A percentile compares a stretch with the other conserved stretches of the same genome.
Evolutionary conservation across 805 yeast genomes (phyloP).

Genomic region (Groenewaldozyma salmanticensis): DNA sequence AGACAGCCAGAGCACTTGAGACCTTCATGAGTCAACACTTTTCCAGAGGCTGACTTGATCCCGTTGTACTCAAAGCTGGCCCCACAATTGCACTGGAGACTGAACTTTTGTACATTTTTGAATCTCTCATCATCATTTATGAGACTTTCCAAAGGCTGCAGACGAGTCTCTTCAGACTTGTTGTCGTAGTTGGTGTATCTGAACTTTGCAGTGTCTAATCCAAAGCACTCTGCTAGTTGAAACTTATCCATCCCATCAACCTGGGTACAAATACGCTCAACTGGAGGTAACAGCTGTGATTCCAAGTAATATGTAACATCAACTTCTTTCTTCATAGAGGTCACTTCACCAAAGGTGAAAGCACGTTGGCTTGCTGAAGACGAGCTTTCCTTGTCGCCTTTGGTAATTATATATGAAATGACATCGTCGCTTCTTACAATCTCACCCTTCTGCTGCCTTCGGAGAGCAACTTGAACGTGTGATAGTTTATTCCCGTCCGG

Average conservation of each 20-base stretch:
- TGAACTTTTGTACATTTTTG: slow-evolving; percentile 47
- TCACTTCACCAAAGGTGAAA: slow-evolving; percentile 64
- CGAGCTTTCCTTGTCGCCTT: slow-evolving; percentile 24
- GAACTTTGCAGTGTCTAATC: slow-evolving; percentile 63
- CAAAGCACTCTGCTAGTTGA: slow-evolving; percentile 66
- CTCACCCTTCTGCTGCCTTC: slow-evolving; percentile 74
- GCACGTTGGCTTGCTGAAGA: slow-evolving; percentile 68
- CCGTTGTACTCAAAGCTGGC: slow-evolving; percentile 63
- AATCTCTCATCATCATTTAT: slow-evolving; percentile 78
- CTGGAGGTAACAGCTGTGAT: slow-evolving; percentile 83
- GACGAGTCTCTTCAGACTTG: slow-evolving; percentile 23
- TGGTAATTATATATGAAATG: slow-evolving; percentile 73
- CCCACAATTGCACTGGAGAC: slow-evolving; percentile 55
- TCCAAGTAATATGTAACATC: slow-evolving; percentile 76
- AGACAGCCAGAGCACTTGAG: slow-evolving; percentile 59
- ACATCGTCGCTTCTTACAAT: slow-evolving; percentile 84
- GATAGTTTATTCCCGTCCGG: slow-evolving; percentile 77
- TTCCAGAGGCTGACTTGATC: slow-evolving; percentile 42
- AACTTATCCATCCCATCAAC: slow-evolving; percentile 80
- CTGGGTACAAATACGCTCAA: slow-evolving; percentile 74
- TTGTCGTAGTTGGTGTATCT: slow-evolving; percentile 20
- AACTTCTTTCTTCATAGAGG: slow-evolving; percentile 42
- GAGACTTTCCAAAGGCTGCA: slow-evolving; percentile 72
- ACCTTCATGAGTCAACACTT: slow-evolving; percentile 58
- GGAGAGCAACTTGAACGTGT: slow-evolving; percentile 83